These are phyloP conservation scores for Imleria badia DNA, from an alignment of 768 basidiomycete species.

Conservation along the genomic window DNA sequence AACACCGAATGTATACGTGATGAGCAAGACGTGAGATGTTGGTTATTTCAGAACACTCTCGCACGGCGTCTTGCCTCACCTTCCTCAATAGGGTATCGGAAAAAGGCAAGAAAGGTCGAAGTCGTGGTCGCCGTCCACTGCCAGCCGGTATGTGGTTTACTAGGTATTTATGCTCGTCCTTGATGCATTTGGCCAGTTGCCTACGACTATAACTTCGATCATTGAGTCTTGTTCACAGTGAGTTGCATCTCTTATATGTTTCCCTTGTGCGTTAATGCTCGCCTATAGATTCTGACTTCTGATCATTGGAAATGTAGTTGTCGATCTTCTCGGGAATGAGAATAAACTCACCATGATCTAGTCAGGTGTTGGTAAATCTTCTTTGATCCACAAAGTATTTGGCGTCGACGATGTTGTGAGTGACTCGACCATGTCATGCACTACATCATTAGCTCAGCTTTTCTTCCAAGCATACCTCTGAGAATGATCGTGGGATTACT, in stretches of 20 bases:
- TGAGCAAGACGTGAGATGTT: constrained; percentile 1
- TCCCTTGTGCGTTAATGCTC: background rate
- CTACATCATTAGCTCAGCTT: background rate
- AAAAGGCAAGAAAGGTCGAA: constrained; percentile 6
- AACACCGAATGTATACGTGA: constrained; percentile 1
- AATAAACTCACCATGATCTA: background rate
- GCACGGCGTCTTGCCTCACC: background rate
- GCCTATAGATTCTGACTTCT: constrained; percentile 12
- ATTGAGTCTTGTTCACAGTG: constrained; percentile 13
- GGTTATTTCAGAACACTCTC: background rate
- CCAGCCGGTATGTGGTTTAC: background rate
- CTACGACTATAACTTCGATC: constrained; percentile 5
- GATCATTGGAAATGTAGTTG: constrained; percentile 15
- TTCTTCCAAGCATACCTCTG: constrained; percentile 2
- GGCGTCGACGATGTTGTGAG: constrained; percentile 14
- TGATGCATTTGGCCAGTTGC: constrained; percentile 2
- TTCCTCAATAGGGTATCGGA: constrained; percentile 6
- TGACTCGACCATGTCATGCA: background rate
- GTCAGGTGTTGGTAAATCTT: constrained; percentile 17
- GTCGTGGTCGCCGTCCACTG: background rate
- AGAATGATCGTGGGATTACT: background rate
- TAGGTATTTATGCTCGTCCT: background rate
- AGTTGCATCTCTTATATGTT: background rate
- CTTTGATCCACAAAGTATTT: constrained; percentile 11
- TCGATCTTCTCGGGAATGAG: background rate